Percentiles rank a stretch among this genome's conserved stretches.
These are phyloP conservation scores for Plasmodium gallinaceum DNA, from an alignment of 169 alveolate species.

Conservation along the genomic window DNA sequence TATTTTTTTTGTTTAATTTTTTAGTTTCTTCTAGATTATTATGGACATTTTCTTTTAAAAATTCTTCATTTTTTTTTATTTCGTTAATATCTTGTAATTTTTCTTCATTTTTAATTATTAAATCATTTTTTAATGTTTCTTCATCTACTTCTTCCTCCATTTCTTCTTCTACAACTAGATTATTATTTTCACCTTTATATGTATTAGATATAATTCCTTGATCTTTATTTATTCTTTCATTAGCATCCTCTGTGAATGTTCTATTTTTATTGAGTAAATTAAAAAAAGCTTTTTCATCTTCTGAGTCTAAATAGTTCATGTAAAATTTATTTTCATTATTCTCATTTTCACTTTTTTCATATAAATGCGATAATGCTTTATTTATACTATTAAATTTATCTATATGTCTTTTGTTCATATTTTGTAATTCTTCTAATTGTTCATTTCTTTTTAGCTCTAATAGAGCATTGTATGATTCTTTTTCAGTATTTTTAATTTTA, in stretches of 20 bases:
- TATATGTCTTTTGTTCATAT: constrained; percentile 63
- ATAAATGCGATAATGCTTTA: constrained; percentile 52
- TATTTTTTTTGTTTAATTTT: neutral
- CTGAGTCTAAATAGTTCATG: constrained; percentile 51
- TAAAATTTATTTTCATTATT: constrained; percentile 41
- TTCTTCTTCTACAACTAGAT: constrained; percentile 33
- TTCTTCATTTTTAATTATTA: neutral
- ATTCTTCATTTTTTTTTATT: too few relatives aligned
- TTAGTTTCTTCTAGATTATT: too few relatives aligned
- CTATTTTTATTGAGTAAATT: constrained; percentile 54
- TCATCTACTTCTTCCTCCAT: neutral
- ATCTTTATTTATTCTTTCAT: neutral
- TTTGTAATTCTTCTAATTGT: constrained; percentile 72
- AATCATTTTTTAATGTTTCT: neutral
- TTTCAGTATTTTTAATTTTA: constrained; percentile 66
- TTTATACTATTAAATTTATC: constrained; percentile 71
- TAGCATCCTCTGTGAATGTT: neutral
- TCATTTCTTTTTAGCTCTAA: constrained; percentile 70
- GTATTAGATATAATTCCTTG: neutral
- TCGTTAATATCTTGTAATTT: too few relatives aligned
- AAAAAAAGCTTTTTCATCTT: constrained; percentile 65
- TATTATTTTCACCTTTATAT: constrained; percentile 5
- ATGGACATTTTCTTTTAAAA: too few relatives aligned
- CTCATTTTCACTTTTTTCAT: constrained; percentile 52
- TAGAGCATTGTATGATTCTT: constrained; percentile 70